Percentiles rank a stretch among this genome's conserved stretches.
phyloP scores from a whole-genome alignment of 2,329 filamentous ascomycete genomes.

The Tolypocladium endophyticum region DNA sequence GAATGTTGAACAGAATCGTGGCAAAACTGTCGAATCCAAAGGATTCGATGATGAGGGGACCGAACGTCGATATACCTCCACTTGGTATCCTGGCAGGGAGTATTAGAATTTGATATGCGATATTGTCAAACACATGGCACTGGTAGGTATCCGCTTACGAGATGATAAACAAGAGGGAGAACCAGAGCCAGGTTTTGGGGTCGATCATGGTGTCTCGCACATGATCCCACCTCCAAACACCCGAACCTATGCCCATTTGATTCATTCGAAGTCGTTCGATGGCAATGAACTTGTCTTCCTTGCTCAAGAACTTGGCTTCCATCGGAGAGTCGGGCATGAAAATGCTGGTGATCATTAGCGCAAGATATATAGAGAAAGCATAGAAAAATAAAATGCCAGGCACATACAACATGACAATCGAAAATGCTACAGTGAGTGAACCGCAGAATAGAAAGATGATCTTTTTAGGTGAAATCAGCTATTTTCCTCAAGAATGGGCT shows the following conservation, averaged over 20 bases:
- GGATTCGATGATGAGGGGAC: conserved; percentile 46
- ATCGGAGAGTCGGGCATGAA: conserved; percentile 40
- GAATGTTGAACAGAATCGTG: conserved; percentile 53
- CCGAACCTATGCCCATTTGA: conserved; percentile 42
- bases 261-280: conserved; percentile 42
- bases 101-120: not conserved
- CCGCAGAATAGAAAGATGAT: conserved; percentile 48
- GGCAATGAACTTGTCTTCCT: conserved; percentile 40
- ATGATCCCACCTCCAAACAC: conserved; percentile 41
- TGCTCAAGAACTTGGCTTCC: conserved; percentile 38
- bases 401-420: conserved; percentile 27
- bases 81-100: not conserved
- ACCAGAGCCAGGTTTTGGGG: conserved; percentile 49
- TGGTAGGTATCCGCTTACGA: conserved; percentile 38
- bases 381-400: not conserved
- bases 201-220: conserved; percentile 43
- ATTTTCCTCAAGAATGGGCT: too few species aligned
- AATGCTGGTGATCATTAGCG: conserved; percentile 3
- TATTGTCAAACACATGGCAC: too few species aligned
- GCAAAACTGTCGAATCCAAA: conserved; percentile 47
- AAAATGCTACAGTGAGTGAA: conserved; percentile 35
- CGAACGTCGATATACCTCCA: conserved; percentile 46
- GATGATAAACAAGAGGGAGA: conserved; percentile 42
- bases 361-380: not conserved
- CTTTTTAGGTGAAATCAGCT: conserved; percentile 9